Percentiles rank a stretch among this genome's conserved stretches.
phyloP scores from a whole-genome alignment of 129 eudicot genomes.

The Arctium minus region DNA sequence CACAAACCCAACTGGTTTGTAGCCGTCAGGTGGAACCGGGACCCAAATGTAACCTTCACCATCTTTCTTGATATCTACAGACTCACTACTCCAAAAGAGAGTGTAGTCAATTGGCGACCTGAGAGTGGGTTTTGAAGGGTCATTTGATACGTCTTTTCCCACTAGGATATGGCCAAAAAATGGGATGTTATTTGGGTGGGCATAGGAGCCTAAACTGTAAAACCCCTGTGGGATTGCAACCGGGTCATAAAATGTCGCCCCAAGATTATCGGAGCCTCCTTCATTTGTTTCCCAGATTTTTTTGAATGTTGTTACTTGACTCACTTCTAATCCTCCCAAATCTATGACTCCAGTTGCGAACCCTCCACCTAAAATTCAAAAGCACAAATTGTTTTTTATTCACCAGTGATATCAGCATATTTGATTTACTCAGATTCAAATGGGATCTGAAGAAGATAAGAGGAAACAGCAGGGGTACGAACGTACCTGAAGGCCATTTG shows the following conservation, averaged over 20 bases:
- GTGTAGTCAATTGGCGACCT: conserved; percentile 36
- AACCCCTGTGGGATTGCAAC: conserved; percentile 35
- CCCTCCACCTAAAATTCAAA: conserved; percentile 27
- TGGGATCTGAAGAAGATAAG: background rate
- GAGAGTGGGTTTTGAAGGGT: conserved; percentile 17
- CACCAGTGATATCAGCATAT: background rate
- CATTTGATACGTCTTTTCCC: conserved; percentile 33
- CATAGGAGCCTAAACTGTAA: conserved; percentile 31
- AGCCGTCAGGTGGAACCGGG: conserved; percentile 40
- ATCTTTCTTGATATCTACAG: conserved; percentile 24
- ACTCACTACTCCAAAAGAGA: conserved; percentile 48
- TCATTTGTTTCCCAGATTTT: conserved; percentile 42
- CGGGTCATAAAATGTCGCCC: conserved; percentile 42
- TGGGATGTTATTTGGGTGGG: conserved; percentile 40
- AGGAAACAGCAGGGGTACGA: too few relatives aligned
- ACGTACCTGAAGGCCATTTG: conserved; percentile 58
- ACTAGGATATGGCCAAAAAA: conserved; percentile 35
- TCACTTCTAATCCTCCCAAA: conserved; percentile 39
- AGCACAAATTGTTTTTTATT: background rate
- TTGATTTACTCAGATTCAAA: background rate
- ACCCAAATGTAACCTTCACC: conserved; percentile 44
- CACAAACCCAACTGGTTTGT: conserved; percentile 36
- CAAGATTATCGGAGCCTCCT: conserved; percentile 47
- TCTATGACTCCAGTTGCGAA: conserved; percentile 43
- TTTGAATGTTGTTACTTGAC: conserved; percentile 32